A percentile compares a stretch with the other conserved stretches of the same genome.
Conservation (phyloP, 306 rosid species). For the Heteromeles arbutifolia region DNA sequence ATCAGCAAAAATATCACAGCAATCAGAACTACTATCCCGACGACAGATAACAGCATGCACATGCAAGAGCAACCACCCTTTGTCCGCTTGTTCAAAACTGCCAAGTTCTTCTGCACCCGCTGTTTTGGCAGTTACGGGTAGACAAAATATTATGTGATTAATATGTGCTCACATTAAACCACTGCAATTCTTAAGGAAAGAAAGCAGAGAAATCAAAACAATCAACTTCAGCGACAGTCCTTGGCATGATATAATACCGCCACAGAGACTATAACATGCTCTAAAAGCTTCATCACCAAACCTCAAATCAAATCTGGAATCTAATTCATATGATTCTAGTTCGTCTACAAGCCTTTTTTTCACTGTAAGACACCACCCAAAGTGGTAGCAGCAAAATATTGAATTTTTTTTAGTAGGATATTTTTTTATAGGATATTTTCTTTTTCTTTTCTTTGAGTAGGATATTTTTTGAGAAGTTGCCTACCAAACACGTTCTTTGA, state of each 20-base stretch:
- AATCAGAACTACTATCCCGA: conserved; percentile 69
- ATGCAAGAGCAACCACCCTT: conserved; percentile 94
- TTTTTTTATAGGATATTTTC: too few relatives aligned
- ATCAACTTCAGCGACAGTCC: background rate
- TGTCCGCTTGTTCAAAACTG: conserved; percentile 69
- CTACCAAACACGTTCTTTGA: too few relatives aligned
- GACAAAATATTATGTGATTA: conserved; percentile 9
- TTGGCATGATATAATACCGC: background rate
- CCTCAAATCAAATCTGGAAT: background rate
- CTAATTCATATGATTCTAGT: background rate
- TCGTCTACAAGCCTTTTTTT: background rate
- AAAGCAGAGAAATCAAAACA: background rate
- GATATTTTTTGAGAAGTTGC: too few relatives aligned
- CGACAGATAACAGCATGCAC: conserved; percentile 69
- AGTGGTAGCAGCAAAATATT: background rate
- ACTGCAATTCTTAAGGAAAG: background rate
- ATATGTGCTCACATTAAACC: conserved; percentile 1
- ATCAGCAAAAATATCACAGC: conserved; percentile 59
- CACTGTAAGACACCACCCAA: background rate
- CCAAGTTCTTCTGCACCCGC: conserved; percentile 94
- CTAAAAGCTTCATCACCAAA: background rate
- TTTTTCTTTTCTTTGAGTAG: too few relatives aligned
- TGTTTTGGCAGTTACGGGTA: conserved; percentile 37
- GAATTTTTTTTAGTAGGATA: too few relatives aligned
- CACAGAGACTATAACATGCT: background rate